Evolutionary conservation across 495 filamentous ascomycete species (phyloP), one percentile per base, ranked within the genome.

Genomic region (Symbiotaphrina buchneri): DNA sequence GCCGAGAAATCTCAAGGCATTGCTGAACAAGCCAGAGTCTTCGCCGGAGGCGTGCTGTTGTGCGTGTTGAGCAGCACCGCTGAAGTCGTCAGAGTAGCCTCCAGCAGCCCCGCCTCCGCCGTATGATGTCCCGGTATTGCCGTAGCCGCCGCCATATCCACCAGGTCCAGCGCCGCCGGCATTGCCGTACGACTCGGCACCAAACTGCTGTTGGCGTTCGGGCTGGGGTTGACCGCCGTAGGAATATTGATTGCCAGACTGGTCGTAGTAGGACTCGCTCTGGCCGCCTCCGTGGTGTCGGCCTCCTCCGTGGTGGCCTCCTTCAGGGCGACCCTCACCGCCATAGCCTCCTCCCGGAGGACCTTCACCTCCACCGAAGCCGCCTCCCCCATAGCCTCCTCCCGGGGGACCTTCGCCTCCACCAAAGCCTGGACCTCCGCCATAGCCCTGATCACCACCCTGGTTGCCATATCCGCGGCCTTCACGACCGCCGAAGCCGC

Each of bases 21-120:
- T 47, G 35, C 35, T 41, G 54, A 69, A 73, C 18, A 72, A 40
- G 27, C 36, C 44, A 27, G 36, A 29, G 37, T 52, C 54, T 28
- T 53, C 45, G 26, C 55, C 57, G 5, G 60, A 64, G 17, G 64
- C 55, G 36, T 68, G 46, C 14, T 53, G 41, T 4, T 49, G 41
- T 1, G 65, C 65, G 48, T 68, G 58, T 2, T 49, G 39, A 20
- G 46, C 47, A 4, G 60, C 65, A 34, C 48, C 46, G 39, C 43
- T 48, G 45, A 59, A 53, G 31, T 70, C 58, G n/a, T 30, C 22
- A 11, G 21, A 39, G 11, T 39, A 38, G 16, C 48, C 44, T 18
- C 43, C 42, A 16, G n/a, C 10, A 18, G 10, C 10, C 10, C 28
- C 10, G 10, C 2, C n/a, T 10, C 1, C 10, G 19, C 47, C 50